Evolutionary conservation across 139 green algal species (phyloP).

Genomic region (Closterium sp.): DNA sequence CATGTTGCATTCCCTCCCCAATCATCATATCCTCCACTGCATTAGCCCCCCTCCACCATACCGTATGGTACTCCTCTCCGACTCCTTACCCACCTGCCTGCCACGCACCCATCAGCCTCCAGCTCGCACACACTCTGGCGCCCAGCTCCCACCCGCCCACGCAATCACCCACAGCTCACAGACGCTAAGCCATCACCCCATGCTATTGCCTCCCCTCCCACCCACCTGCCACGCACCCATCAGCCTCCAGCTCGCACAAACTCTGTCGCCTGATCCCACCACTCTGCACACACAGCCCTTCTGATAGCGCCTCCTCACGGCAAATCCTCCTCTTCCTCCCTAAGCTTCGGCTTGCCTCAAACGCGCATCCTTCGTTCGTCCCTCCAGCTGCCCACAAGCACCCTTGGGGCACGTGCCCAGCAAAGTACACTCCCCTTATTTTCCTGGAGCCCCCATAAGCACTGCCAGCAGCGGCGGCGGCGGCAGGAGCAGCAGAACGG

Average conservation of each 20-base stretch:
- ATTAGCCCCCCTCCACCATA: no score
- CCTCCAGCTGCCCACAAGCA: background rate
- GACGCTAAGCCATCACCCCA: background rate
- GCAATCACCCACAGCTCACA: no score
- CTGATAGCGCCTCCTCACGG: background rate
- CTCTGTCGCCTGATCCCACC: constrained; percentile 57
- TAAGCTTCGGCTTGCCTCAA: background rate
- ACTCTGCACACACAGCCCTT: background rate
- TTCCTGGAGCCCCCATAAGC: background rate
- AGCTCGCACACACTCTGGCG: background rate
- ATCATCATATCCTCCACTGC: no score
- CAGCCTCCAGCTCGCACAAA: constrained; percentile 76
- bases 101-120: constrained; percentile 24
- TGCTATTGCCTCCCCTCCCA: background rate
- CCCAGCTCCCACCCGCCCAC: background rate
- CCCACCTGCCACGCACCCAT: constrained; percentile 38
- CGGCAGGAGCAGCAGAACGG: background rate
- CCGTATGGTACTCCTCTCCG: no score
- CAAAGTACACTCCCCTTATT: background rate
- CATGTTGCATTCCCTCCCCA: no score
- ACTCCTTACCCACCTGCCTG: constrained; percentile 24
- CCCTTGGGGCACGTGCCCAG: background rate
- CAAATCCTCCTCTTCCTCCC: background rate
- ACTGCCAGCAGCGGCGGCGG: background rate
- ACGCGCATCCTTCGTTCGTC: background rate